phyloP scores from a whole-genome alignment of 805 yeast genomes.

The Vanderwaltozyma verrucispora region DNA sequence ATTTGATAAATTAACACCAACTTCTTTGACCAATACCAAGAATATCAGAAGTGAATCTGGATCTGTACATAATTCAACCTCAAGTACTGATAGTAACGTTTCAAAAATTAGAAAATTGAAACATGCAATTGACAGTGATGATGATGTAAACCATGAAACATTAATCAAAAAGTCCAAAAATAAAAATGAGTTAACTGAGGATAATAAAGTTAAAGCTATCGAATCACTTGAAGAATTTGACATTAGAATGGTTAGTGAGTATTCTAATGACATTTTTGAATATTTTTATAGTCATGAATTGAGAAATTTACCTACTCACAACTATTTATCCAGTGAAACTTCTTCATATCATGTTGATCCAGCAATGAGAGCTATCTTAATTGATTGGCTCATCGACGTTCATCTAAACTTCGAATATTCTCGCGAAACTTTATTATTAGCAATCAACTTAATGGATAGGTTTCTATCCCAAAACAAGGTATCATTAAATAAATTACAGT shows the following conservation, averaged over 20 bases:
- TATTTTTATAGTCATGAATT: conserved; percentile 59
- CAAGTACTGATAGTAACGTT: no score
- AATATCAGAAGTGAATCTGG: no score
- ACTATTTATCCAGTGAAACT: conserved; percentile 38
- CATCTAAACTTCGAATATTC: conserved; percentile 71
- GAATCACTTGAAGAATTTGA: conserved; percentile 44
- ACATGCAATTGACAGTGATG: not conserved
- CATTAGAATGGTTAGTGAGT: conserved; percentile 82
- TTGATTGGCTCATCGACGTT: conserved; percentile 89
- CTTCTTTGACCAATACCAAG: not conserved
- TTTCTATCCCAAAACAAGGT: conserved; percentile 67
- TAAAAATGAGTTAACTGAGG: conserved; percentile 4
- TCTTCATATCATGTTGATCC: conserved; percentile 64
- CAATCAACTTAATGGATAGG: conserved; percentile 80
- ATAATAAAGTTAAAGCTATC: conserved; percentile 6
- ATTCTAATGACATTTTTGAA: conserved; percentile 73
- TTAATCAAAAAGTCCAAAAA: conserved; percentile 17
- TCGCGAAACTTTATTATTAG: conserved; percentile 77
- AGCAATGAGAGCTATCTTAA: conserved; percentile 70
- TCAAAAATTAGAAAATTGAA: no score
- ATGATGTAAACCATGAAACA: conserved; percentile 7
- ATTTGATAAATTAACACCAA: not conserved
- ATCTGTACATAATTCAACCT: no score
- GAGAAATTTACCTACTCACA: conserved; percentile 55
- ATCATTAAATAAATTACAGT: conserved; percentile 68